These are phyloP conservation scores for Saturnispora silvae DNA, from an alignment of 805 yeast genomes.

Conservation along the genomic window DNA sequence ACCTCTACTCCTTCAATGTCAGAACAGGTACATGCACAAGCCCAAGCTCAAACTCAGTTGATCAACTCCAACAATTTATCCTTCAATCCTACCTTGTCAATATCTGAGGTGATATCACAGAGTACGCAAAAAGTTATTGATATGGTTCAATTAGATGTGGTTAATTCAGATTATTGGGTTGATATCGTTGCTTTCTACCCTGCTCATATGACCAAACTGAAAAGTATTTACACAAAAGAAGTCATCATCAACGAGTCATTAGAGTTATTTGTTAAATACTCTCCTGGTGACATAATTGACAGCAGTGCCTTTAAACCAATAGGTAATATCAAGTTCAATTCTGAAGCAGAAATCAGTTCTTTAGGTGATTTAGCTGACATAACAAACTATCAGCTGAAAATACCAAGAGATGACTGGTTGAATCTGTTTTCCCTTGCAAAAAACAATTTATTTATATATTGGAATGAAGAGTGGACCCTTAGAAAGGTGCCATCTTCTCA, in stretches of 20 bases:
- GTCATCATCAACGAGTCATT: conserved; percentile 8
- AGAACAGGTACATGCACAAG: no score
- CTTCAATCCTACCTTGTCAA: no score
- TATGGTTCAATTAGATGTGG: no score
- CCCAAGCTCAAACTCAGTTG: no score
- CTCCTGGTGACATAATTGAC: neutral
- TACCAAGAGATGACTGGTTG: neutral
- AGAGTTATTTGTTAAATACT: conserved; percentile 9
- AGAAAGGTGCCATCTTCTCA: no score
- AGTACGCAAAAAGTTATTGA: no score
- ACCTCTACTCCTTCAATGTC: no score
- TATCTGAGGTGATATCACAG: no score
- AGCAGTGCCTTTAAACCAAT: neutral
- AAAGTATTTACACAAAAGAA: conserved; percentile 3
- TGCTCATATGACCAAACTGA: conserved; percentile 2
- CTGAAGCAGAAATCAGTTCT: neutral
- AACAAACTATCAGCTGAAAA: neutral
- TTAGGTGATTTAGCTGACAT: neutral
- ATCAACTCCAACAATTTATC: no score
- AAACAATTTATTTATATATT: neutral
- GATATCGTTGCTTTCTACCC: conserved; percentile 9
- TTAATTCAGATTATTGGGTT: neutral
- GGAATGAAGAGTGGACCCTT: neutral
- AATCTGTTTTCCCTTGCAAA: neutral
- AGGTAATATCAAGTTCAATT: conserved; percentile 4